Evolutionary conservation across 1,139 yeast genomes (phyloP), one percentile per base, ranked within the genome.

Genomic region (Yamadazyma triangularis): DNA sequence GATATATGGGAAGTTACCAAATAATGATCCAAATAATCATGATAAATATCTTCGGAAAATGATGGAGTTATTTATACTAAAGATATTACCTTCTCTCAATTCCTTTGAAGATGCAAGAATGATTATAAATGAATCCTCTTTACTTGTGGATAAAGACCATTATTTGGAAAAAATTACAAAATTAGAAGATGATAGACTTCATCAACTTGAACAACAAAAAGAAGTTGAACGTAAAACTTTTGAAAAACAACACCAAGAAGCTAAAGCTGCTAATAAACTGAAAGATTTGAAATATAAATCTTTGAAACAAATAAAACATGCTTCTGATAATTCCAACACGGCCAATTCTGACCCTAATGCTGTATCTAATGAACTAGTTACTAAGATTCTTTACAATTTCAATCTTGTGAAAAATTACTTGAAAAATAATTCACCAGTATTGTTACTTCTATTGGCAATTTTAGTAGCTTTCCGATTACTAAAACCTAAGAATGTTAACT

Each of bases 201-300:
- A 44, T 6, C 47, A 47, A 16, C 36, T 40, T 13, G 48, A 49
- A 11, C 44, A 45, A 23, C 51, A 48, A 27, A 40, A 42, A 25
- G 40, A 45, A 18, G 50, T 51, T 25, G 44, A 42, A 16, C n/a
- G 48, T 21, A 51, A 51, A 23, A 48, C 50, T 25, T 47, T 40
- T 24, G 50, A 53, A 28, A 40, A 44, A 28, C 60, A 56, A 23
- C 46, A 41, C 28, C 50, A 48, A 24, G 8, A 18, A 18, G 6
- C 20, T 18, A 18, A 18, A 18, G 6, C 6, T 18, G 38, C n/a
- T n/a, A n/a, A 43, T 12, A 60, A 58, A 21, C 35, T 43, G 13
- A 53, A 50, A 25, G 57, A 56, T 34, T 45, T 67, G 30, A 60
- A 58, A 33, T 67, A 62, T 38, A 53, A 49, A 34, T 54, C 70